These are phyloP conservation scores for Diplodia seriata DNA, from an alignment of 2,329 filamentous ascomycete genomes.

Conservation along the genomic window DNA sequence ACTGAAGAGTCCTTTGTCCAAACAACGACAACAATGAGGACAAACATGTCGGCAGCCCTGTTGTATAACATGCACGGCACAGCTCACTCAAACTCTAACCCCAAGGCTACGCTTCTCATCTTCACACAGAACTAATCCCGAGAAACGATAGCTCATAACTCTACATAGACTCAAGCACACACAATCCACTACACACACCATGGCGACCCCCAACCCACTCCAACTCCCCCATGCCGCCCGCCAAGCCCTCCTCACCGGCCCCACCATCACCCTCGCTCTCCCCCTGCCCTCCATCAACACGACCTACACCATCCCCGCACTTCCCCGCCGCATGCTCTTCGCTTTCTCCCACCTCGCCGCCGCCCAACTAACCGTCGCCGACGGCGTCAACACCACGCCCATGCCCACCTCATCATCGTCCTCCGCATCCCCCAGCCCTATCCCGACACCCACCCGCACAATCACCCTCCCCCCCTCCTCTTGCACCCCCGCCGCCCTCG, in stretches of 20 bases:
- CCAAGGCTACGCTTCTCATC: too few relatives aligned
- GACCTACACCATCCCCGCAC: constrained; percentile 20
- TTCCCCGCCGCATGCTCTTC: constrained; percentile 30
- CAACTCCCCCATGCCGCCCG: not conserved
- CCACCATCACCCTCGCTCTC: constrained; percentile 17
- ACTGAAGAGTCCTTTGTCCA: not conserved
- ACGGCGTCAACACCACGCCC: not conserved
- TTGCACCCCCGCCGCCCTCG: constrained; percentile 11
- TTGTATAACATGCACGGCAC: not conserved
- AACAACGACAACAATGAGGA: not conserved
- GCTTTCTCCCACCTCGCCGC: constrained; percentile 18
- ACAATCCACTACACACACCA: not conserved
- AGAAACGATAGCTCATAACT: not conserved
- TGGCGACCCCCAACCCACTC: constrained; percentile 7
- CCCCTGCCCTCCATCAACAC: not conserved
- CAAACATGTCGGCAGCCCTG: not conserved
- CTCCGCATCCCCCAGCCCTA: not conserved
- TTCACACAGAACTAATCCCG: not conserved
- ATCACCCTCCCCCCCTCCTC: constrained; percentile 13
- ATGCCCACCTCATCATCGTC: not conserved
- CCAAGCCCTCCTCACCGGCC: constrained; percentile 14
- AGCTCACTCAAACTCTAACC: not conserved
- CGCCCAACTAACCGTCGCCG: constrained; percentile 13
- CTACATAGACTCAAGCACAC: not conserved
- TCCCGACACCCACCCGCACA: not conserved